These are phyloP conservation scores for Phascolomyces articulosus DNA, from an alignment of 371 early-diverging fungal genomes.

Conservation along the genomic window DNA sequence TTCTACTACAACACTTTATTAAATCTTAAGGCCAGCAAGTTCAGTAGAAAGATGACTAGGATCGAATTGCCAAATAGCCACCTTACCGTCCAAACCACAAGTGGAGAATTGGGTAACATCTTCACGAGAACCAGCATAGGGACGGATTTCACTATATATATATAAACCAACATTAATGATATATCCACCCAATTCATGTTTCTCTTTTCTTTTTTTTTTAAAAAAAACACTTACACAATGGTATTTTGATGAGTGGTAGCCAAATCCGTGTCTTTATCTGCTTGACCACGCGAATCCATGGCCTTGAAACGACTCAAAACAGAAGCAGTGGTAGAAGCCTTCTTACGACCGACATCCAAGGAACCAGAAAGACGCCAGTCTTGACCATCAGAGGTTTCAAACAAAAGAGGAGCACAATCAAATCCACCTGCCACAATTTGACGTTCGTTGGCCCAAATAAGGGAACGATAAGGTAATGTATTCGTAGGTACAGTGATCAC, in stretches of 20 bases:
- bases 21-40: constrained; percentile 43
- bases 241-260: constrained; percentile 93
- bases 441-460: constrained; percentile 79
- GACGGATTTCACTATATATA: constrained; percentile 57
- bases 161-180: neutral
- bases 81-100: constrained; percentile 89
- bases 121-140: constrained; percentile 60
- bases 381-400: constrained; percentile 58
- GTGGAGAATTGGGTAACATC: constrained; percentile 78
- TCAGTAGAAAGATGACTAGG: constrained; percentile 46
- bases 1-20: too few relatives aligned
- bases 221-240: constrained; percentile 70
- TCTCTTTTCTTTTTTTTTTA: too few relatives aligned
- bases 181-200: neutral
- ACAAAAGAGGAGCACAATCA: constrained; percentile 90
- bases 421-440: constrained; percentile 90
- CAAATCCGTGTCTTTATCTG: constrained; percentile 71
- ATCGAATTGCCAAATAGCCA: constrained; percentile 84
- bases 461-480: constrained; percentile 78
- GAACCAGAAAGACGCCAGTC: constrained; percentile 77
- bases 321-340: constrained; percentile 50
- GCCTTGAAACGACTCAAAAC: constrained; percentile 90
- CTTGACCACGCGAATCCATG: constrained; percentile 90
- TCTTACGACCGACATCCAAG: constrained; percentile 74
- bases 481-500: constrained; percentile 63